A percentile compares a stretch with the other conserved stretches of the same genome.
Evolutionary conservation across 176 grass and related monocot genomes (phyloP).

Genomic region (Carex kokanica): DNA sequence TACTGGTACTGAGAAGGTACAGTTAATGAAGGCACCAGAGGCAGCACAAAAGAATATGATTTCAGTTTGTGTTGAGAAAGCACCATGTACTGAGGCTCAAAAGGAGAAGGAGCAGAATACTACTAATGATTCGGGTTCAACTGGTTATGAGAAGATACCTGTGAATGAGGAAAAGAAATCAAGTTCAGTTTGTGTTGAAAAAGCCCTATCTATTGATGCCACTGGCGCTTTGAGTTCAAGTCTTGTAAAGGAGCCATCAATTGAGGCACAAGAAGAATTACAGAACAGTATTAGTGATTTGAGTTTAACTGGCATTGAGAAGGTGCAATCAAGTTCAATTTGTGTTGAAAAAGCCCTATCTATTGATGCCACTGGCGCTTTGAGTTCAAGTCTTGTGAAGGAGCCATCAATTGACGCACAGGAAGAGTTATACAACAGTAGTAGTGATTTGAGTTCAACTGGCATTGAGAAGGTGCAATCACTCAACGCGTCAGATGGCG

Average conservation of each 20-base stretch:
- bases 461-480: background rate
- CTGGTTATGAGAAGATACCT: background rate
- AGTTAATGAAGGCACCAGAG: background rate
- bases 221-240: background rate
- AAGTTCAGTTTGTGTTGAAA: background rate
- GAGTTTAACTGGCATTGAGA: background rate
- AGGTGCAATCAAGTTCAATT: background rate
- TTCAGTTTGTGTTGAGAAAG: conserved; percentile 10
- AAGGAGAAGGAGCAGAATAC: background rate
- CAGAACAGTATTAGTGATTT: background rate
- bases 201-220: background rate
- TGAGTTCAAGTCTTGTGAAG: background rate
- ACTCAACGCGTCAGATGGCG: background rate
- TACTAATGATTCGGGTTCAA: background rate
- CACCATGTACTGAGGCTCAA: background rate
- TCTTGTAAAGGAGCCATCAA: background rate
- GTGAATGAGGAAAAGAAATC: background rate
- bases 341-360: background rate
- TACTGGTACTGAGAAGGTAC: background rate
- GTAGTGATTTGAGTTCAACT: background rate
- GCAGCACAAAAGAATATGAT: background rate
- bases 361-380: background rate
- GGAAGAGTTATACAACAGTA: background rate
- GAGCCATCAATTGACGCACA: background rate
- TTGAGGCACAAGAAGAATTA: background rate